These are phyloP conservation scores for Thozetella sp. DNA, from an alignment of 495 filamentous ascomycete species.

Conservation along the genomic window DNA sequence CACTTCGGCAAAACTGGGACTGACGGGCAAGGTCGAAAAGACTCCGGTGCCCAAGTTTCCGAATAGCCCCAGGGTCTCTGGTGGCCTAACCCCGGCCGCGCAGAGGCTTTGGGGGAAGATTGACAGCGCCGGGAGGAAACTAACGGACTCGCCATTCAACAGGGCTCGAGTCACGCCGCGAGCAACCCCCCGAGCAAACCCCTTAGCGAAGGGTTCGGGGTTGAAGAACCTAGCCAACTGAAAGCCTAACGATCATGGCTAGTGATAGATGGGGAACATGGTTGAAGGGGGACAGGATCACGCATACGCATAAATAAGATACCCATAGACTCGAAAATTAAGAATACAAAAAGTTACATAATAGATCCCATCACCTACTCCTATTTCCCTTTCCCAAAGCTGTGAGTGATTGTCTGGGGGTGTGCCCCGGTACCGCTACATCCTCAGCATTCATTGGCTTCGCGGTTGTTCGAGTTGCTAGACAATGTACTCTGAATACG, in stretches of 20 bases:
- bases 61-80: slow-evolving; percentile 69
- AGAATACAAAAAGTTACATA: too few relatives aligned
- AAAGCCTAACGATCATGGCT: not conserved
- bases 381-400: too few relatives aligned
- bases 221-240: slow-evolving; percentile 20
- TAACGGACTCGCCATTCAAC: slow-evolving; percentile 50
- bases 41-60: slow-evolving; percentile 72
- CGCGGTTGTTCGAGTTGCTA: too few relatives aligned
- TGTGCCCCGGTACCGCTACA: too few relatives aligned
- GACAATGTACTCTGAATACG: too few relatives aligned
- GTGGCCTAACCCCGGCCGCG: slow-evolving; percentile 76
- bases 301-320: slow-evolving; percentile 7
- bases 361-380: too few relatives aligned
- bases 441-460: too few relatives aligned
- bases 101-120: slow-evolving; percentile 74
- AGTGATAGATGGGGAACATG: not conserved
- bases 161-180: slow-evolving; percentile 16
- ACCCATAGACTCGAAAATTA: slow-evolving; percentile 7
- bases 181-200: slow-evolving; percentile 33
- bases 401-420: too few relatives aligned
- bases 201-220: slow-evolving; percentile 16
- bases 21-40: slow-evolving; percentile 57
- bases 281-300: not conserved
- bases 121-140: slow-evolving; percentile 50
- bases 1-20: slow-evolving; percentile 41